Base-by-base conservation (phyloP, 805 yeast genomes). In the Kluyveromyces wickerhamii region DNA sequence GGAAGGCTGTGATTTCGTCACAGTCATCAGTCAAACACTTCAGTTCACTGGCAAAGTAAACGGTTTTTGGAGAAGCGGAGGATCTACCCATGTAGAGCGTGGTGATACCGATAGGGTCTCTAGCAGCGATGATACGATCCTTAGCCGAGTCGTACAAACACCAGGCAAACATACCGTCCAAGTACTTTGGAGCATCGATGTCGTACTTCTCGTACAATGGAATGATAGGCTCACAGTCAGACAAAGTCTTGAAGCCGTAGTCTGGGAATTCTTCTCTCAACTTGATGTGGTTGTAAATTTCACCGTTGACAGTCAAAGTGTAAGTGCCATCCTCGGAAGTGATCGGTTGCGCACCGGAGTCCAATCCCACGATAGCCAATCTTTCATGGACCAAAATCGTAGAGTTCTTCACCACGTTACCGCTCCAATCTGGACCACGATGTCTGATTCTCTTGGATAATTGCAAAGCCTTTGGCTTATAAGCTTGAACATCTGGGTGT, bases 341-440 rank as follows among this genome's bases (percentile, higher is more conserved):
- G 66, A 92, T 82, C 48, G 99, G 99, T 68, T 92, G 99, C 44
- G 98, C 96, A 57, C 99, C 99, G 29, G 95, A 71, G 61, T 87
- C 96, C 50, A 92, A 71, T 51, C 98, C 98, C 42, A 92, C 98
- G 58, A 92, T 88, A 47, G 97, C 94, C 59, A 92, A 72, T 70
- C 98, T 84, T 70, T 92, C 98, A 61, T 92, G 98, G 50, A 83
- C 79, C 48, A 92, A 65, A 47, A 92, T 79, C 31, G 96, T 85
- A 45, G 68, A 60, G 78, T 84, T 84, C 57, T 78, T 77, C 46
- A 73, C 66, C 45, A 72, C 60, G 77, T 86, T 87, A 55, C 98
- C 98, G 24, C 87, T 73, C 99, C 99, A 92, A 66, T 92, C 99
- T 48, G 99, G 99, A 55, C 99, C 99, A 66, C 99, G 80, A 66